These are phyloP conservation scores for Singerocomus inundabilis DNA, from an alignment of 1,284 basidiomycete species.

Conservation along the genomic window DNA sequence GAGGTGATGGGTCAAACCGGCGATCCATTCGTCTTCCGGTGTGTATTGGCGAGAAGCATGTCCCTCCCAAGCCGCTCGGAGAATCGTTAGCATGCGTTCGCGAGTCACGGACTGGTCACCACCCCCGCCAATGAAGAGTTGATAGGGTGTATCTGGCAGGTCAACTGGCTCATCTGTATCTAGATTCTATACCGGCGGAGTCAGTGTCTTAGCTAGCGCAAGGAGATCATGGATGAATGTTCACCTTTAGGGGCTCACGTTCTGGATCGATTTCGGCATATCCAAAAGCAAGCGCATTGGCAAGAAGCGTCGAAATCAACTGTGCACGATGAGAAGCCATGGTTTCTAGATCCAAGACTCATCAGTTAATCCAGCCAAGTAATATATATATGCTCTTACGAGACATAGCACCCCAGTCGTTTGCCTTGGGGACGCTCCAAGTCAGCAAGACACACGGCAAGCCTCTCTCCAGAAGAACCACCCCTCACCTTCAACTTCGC, in stretches of 20 bases:
- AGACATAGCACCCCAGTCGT: slow-evolving; percentile 62
- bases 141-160: slow-evolving; percentile 33
- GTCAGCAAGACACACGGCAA: background rate
- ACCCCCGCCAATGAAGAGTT: slow-evolving; percentile 38
- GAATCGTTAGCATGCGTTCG: slow-evolving; percentile 30
- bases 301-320: slow-evolving; percentile 40
- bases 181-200: slow-evolving; percentile 40
- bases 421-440: slow-evolving; percentile 38
- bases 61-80: slow-evolving; percentile 37
- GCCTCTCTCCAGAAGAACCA: background rate
- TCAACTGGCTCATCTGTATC: slow-evolving; percentile 45
- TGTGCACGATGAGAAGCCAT: slow-evolving; percentile 54
- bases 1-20: slow-evolving; percentile 38
- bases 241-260: slow-evolving; percentile 50
- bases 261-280: slow-evolving; percentile 45
- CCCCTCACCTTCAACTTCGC: slow-evolving; percentile 57
- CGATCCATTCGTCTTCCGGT: slow-evolving; percentile 43
- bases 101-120: slow-evolving; percentile 22
- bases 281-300: slow-evolving; percentile 47
- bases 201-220: background rate
- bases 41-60: slow-evolving; percentile 31
- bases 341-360: slow-evolving; percentile 42
- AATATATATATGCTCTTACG: slow-evolving; percentile 38
- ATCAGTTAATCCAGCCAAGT: background rate
- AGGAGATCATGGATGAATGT: rapidly evolving